phyloP scores from a whole-genome alignment of 179 eudicot species.

The Heliamphora pulchella region DNA sequence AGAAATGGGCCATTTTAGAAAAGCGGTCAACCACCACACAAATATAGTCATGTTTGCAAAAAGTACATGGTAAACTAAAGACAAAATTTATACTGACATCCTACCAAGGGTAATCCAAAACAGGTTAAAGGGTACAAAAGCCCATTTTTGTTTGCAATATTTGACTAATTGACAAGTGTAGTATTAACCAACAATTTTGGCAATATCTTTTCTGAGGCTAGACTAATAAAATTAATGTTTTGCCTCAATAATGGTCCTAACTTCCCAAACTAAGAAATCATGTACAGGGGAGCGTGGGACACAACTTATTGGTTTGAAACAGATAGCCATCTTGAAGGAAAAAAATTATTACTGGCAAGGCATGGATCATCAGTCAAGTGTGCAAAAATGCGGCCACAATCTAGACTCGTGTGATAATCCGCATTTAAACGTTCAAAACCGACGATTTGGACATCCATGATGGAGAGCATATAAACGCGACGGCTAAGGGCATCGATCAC shows the following conservation, averaged over 20 bases:
- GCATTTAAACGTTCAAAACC: neutral
- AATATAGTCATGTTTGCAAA: neutral
- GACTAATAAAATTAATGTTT: neutral
- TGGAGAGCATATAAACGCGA: neutral
- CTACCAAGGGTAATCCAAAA: neutral
- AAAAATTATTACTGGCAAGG: too few species aligned
- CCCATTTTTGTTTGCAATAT: neutral
- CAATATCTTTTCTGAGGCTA: neutral
- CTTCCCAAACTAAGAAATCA: neutral
- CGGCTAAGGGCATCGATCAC: neutral
- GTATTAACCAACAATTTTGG: neutral
- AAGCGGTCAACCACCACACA: neutral
- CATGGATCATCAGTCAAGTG: too few species aligned
- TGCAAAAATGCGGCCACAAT: too few species aligned
- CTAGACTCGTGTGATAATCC: neutral
- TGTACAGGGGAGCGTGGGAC: too few species aligned
- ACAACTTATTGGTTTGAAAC: neutral
- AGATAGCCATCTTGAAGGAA: too few species aligned
- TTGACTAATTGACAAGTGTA: neutral
- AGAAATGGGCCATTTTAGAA: neutral
- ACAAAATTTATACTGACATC: neutral
- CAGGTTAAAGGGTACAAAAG: neutral
- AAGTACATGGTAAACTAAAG: neutral
- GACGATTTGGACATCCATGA: neutral
- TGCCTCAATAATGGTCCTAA: neutral